These are phyloP conservation scores for Colletotrichum melonis DNA, from an alignment of 2,329 filamentous ascomycete species.

Conservation along the genomic window DNA sequence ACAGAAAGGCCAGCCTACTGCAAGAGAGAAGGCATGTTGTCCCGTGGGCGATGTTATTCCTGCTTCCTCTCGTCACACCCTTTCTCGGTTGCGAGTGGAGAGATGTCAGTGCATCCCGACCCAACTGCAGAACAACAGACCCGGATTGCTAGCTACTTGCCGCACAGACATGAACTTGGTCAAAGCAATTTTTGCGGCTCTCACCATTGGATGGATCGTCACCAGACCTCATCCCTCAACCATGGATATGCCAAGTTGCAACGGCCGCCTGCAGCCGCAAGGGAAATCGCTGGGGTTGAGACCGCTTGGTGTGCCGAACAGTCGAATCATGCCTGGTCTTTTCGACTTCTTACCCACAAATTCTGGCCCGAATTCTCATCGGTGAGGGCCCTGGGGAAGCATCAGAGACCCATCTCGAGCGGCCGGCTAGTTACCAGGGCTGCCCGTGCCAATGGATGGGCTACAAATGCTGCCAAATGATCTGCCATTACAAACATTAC, in stretches of 20 bases:
- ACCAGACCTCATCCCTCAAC: constrained; percentile 9
- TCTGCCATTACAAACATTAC: not conserved
- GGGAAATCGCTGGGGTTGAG: constrained; percentile 17
- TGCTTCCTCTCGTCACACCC: constrained; percentile 29
- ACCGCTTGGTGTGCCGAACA: constrained; percentile 12
- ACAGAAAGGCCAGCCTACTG: constrained; percentile 11
- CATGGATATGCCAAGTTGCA: constrained; percentile 33
- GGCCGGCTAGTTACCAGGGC: not conserved
- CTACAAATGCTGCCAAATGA: not conserved
- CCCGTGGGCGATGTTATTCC: constrained; percentile 11
- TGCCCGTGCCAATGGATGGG: not conserved
- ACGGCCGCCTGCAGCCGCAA: constrained; percentile 34
- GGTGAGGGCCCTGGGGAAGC: constrained; percentile 18
- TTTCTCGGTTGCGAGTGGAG: constrained; percentile 22
- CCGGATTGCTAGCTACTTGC: constrained; percentile 15
- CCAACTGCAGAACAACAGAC: constrained; percentile 19
- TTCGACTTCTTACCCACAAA: constrained; percentile 21
- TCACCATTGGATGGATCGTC: constrained; percentile 22
- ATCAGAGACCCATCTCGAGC: constrained; percentile 8
- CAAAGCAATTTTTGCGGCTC: constrained; percentile 20
- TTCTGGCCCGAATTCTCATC: constrained; percentile 19
- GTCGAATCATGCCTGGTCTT: constrained; percentile 15
- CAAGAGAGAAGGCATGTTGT: constrained; percentile 13
- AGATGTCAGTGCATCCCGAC: constrained; percentile 18
- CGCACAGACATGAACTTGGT: constrained; percentile 16